A percentile compares a stretch with the other conserved stretches of the same genome.
These are phyloP conservation scores for Mitragyna speciosa DNA, from an alignment of 257 asterid genomes.

Conservation along the genomic window DNA sequence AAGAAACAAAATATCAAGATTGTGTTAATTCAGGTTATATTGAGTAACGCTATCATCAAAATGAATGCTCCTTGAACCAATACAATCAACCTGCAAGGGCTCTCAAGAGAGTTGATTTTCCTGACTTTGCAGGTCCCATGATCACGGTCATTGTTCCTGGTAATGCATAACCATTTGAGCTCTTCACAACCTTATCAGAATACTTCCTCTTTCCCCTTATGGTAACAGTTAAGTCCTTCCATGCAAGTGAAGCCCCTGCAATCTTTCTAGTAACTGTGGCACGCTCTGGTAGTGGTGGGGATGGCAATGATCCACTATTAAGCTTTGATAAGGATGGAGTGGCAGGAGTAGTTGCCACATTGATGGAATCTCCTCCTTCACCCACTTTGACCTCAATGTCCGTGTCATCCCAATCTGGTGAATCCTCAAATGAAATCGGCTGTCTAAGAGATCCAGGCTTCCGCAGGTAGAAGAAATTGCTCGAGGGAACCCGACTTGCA, in stretches of 20 bases:
- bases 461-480: slow-evolving; percentile 88
- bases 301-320: slow-evolving; percentile 77
- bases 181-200: slow-evolving; percentile 88
- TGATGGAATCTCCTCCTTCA: slow-evolving; percentile 80
- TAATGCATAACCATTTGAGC: slow-evolving; percentile 86
- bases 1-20: slow-evolving; percentile 14
- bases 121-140: slow-evolving; percentile 99
- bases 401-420: slow-evolving; percentile 95
- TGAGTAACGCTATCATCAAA: not conserved
- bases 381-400: slow-evolving; percentile 80
- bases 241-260: slow-evolving; percentile 85
- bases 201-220: slow-evolving; percentile 90
- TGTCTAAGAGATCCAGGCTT: slow-evolving; percentile 86
- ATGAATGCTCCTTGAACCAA: slow-evolving; percentile 8
- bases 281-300: slow-evolving; percentile 83
- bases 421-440: slow-evolving; percentile 94
- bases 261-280: slow-evolving; percentile 57
- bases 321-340: slow-evolving; percentile 92
- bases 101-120: slow-evolving; percentile 95
- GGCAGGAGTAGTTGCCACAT: slow-evolving; percentile 68
- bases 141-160: slow-evolving; percentile 99
- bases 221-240: slow-evolving; percentile 93
- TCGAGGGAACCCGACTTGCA: slow-evolving; percentile 84
- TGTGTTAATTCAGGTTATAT: not conserved
- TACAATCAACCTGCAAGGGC: slow-evolving; percentile 79